Evolutionary conservation across 768 basidiomycete species (phyloP).

Genomic region (Kwoniella europaea): DNA sequence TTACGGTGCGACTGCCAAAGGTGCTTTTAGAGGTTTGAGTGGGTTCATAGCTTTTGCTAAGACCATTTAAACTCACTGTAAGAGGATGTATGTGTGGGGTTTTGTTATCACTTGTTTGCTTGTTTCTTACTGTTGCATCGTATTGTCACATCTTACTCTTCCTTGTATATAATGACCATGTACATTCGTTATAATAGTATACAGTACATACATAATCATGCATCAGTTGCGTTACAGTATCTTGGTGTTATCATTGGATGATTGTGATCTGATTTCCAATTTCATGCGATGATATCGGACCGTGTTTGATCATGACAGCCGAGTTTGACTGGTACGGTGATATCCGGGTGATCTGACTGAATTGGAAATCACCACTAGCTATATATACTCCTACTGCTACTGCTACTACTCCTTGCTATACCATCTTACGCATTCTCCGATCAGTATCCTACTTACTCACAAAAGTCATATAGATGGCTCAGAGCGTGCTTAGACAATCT

Average conservation of each 20-base stretch:
- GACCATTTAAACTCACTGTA: conserved; percentile 36
- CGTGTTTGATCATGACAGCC: too few relatives aligned
- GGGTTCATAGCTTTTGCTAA: conserved; percentile 54
- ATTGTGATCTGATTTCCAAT: too few relatives aligned
- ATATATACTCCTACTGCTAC: background rate
- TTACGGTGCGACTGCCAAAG: conserved; percentile 50
- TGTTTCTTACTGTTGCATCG: background rate
- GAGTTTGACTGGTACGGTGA: too few relatives aligned
- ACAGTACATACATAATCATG: too few relatives aligned
- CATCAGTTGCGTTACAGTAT: too few relatives aligned
- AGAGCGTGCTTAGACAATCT: background rate
- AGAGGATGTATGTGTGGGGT: background rate
- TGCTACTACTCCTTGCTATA: background rate
- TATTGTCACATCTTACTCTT: background rate
- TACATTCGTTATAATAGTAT: too few relatives aligned
- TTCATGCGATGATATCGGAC: too few relatives aligned
- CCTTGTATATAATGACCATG: background rate
- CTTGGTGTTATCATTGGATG: too few relatives aligned
- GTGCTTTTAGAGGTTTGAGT: conserved; percentile 51
- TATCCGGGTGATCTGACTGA: too few relatives aligned
- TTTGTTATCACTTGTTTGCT: background rate
- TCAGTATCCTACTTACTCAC: background rate
- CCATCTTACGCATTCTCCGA: background rate
- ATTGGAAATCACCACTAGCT: background rate
- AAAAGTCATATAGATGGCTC: background rate